Evolutionary conservation across 2,329 filamentous ascomycete genomes (phyloP).

Genomic region (Pseudocercospora crystallina): DNA sequence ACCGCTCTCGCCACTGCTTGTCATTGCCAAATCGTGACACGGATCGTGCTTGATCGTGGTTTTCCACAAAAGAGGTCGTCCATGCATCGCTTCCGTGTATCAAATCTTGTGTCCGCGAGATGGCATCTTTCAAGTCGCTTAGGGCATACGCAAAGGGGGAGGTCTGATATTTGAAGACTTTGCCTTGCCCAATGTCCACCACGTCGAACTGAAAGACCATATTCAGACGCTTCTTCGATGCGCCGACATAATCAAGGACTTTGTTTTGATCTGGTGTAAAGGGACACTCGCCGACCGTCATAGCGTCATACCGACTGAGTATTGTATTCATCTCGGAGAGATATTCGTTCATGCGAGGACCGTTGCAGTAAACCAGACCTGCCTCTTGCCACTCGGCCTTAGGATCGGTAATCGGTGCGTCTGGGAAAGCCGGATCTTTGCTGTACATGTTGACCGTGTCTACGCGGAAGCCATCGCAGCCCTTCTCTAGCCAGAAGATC

Average conservation of each 20-base stretch:
- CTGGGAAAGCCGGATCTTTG: conserved; percentile 43
- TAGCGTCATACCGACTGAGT: conserved; percentile 49
- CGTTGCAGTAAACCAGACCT: conserved; percentile 22
- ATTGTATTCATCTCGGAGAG: conserved; percentile 43
- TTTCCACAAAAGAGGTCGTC: conserved; percentile 65
- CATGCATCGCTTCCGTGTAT: conserved; percentile 60
- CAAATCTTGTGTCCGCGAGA: conserved; percentile 59
- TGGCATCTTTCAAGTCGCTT: conserved; percentile 51
- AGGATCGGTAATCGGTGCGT: conserved; percentile 43
- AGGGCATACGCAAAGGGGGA: conserved; percentile 51
- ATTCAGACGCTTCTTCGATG: conserved; percentile 57
- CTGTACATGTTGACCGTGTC: conserved; percentile 51
- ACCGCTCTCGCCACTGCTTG: conserved; percentile 47
- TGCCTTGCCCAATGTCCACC: conserved; percentile 48
- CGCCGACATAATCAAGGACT: conserved; percentile 48
- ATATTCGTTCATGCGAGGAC: conserved; percentile 49
- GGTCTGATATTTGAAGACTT: conserved; percentile 49
- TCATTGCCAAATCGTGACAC: conserved; percentile 63
- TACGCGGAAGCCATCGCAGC: conserved; percentile 47
- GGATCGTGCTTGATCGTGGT: conserved; percentile 62
- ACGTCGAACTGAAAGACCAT: conserved; percentile 73
- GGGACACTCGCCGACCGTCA: conserved; percentile 51
- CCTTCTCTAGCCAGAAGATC: conserved; percentile 46
- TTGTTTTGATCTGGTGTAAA: conserved; percentile 41
- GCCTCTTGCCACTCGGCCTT: conserved; percentile 19